Evolutionary conservation across 1,284 basidiomycete genomes (phyloP).

Genomic region (Golubevia pallescens): DNA sequence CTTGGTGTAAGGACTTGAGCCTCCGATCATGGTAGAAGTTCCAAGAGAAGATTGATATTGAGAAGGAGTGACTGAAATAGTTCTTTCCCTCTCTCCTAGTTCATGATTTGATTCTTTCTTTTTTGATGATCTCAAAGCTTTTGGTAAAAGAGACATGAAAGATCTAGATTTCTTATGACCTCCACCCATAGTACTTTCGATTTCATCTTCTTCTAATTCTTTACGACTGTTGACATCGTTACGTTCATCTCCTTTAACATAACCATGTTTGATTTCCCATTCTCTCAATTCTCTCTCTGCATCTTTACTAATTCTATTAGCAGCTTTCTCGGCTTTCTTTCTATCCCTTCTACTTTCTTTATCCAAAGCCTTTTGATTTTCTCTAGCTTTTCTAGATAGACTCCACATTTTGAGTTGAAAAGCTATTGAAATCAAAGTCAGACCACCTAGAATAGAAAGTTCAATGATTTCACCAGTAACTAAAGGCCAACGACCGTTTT

Average conservation of each 20-base stretch:
- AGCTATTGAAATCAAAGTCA: constrained; percentile 35
- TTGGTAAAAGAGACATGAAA: not conserved
- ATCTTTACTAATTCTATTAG: constrained; percentile 24
- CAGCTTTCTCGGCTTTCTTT: constrained; percentile 34
- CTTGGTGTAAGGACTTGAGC: not conserved
- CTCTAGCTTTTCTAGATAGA: constrained; percentile 14
- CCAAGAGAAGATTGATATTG: not conserved
- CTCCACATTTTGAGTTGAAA: constrained; percentile 41
- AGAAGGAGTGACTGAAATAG: not conserved
- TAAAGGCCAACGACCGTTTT: constrained; percentile 27
- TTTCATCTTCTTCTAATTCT: not conserved
- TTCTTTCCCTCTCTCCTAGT: not conserved
- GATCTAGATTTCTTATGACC: not conserved
- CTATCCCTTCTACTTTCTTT: constrained; percentile 27
- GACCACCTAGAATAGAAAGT: constrained; percentile 33
- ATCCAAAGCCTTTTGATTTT: constrained; percentile 17
- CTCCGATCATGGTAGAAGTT: not conserved
- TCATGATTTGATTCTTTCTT: not conserved
- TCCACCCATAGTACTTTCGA: not conserved
- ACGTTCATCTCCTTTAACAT: constrained; percentile 5
- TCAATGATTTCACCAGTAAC: constrained; percentile 41
- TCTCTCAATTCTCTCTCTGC: constrained; percentile 29
- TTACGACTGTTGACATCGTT: not conserved
- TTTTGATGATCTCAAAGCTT: not conserved
- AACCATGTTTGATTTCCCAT: constrained; percentile 42